phyloP scores from a whole-genome alignment of 352 stramenopile genomes.

The Pythium myriotylum region DNA sequence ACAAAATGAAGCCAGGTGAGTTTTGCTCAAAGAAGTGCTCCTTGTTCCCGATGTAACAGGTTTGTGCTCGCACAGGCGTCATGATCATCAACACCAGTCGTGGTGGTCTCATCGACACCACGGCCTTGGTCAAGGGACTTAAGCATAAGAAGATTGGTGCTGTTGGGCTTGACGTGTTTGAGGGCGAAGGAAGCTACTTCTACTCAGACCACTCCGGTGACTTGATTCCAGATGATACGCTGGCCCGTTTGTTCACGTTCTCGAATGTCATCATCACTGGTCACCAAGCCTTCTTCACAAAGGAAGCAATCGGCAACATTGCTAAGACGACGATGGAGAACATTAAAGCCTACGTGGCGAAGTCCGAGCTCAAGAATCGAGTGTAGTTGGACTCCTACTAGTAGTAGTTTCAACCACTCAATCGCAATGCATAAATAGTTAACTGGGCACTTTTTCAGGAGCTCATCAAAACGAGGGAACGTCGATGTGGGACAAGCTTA shows the following conservation, averaged over 20 bases:
- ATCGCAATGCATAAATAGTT: too few relatives aligned
- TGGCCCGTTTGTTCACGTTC: constrained; percentile 83
- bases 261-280: constrained; percentile 82
- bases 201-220: constrained; percentile 73
- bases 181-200: constrained; percentile 77
- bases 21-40: background rate
- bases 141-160: constrained; percentile 77
- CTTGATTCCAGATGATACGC: constrained; percentile 67
- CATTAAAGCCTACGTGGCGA: constrained; percentile 56
- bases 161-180: constrained; percentile 90
- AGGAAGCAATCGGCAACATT: constrained; percentile 76
- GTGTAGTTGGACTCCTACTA: constrained; percentile 35
- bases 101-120: constrained; percentile 86
- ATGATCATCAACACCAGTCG: constrained; percentile 92
- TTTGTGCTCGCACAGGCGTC: too few relatives aligned
- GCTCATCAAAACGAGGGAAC: too few relatives aligned
- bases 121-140: constrained; percentile 76
- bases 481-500: too few relatives aligned
- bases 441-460: too few relatives aligned
- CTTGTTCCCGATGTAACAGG: too few relatives aligned
- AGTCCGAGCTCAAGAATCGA: constrained; percentile 55
- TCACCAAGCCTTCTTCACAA: constrained; percentile 82
- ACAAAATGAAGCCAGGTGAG: constrained; percentile 81
- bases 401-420: too few relatives aligned
- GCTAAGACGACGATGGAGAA: constrained; percentile 75